These are phyloP conservation scores for Cotoneaster glaucophyllus DNA, from an alignment of 306 rosid species.

Conservation along the genomic window DNA sequence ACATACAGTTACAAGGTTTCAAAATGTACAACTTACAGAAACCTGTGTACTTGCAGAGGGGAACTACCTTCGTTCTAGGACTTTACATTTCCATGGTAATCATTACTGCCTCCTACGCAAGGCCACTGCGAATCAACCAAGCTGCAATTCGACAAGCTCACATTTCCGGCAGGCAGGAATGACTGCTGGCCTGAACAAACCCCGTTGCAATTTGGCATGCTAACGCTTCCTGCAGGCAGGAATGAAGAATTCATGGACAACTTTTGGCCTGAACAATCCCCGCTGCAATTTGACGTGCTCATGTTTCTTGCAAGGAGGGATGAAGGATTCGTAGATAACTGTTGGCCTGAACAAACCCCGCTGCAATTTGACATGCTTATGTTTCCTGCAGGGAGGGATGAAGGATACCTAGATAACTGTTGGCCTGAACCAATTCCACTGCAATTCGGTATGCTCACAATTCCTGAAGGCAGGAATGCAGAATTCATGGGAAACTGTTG, in stretches of 20 bases:
- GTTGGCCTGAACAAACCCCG: slow-evolving; percentile 28
- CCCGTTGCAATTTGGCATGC: slow-evolving; percentile 31
- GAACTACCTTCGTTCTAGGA: slow-evolving; percentile 17
- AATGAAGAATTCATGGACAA: slow-evolving; percentile 35
- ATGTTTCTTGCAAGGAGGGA: slow-evolving; percentile 24
- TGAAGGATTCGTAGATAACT: slow-evolving; percentile 33
- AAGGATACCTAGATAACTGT: slow-evolving; percentile 31
- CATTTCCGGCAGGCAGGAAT: slow-evolving; percentile 23
- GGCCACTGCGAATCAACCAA: slow-evolving; percentile 32
- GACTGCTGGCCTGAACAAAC: slow-evolving; percentile 39
- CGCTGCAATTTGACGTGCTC: slow-evolving; percentile 27
- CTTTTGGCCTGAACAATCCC: slow-evolving; percentile 29
- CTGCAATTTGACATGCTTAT: slow-evolving; percentile 30
- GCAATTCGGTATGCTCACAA: slow-evolving; percentile 29
- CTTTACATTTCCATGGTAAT: slow-evolving; percentile 45
- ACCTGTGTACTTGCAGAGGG: slow-evolving; percentile 4
- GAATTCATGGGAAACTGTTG: slow-evolving; percentile 37
- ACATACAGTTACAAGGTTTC: slow-evolving; percentile 4
- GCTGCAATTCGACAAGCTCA: slow-evolving; percentile 21
- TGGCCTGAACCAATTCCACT: slow-evolving; percentile 23
- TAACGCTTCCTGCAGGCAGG: slow-evolving; percentile 23
- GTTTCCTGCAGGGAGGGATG: slow-evolving; percentile 31
- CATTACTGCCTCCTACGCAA: slow-evolving; percentile 40
- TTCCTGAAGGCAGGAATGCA: slow-evolving; percentile 34
- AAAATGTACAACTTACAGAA: slow-evolving; percentile 10